phyloP scores from a whole-genome alignment of 257 asterid species.

The Ophiorrhiza pumila region DNA sequence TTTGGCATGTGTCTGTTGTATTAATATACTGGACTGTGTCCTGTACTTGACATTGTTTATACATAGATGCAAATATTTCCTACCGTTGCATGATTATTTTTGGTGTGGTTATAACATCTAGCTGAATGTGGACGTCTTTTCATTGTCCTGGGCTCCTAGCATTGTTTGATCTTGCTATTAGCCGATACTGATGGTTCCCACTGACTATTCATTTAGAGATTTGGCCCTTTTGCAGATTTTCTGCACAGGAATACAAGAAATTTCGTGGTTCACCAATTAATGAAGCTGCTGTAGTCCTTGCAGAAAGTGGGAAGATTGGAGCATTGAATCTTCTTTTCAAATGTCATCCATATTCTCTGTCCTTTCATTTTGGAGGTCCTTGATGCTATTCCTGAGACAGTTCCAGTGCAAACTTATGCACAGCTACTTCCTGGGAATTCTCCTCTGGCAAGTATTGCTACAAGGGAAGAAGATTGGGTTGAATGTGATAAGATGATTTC shows the following conservation, averaged over 20 bases:
- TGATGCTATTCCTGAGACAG: slow-evolving; percentile 96
- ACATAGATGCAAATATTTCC: neutral
- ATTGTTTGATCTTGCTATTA: slow-evolving; percentile 18
- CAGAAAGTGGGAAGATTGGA: slow-evolving; percentile 93
- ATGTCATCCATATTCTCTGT: slow-evolving; percentile 84
- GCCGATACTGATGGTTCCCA: slow-evolving; percentile 32
- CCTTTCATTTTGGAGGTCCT: slow-evolving; percentile 79
- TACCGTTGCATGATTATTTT: neutral
- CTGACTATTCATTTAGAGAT: slow-evolving; percentile 63
- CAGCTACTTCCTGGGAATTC: slow-evolving; percentile 92
- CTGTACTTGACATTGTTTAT: neutral
- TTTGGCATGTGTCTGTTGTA: slow-evolving; percentile 2
- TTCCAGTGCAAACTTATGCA: slow-evolving; percentile 82
- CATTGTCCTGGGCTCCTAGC: slow-evolving; percentile 12
- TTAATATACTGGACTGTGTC: neutral
- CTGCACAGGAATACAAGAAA: slow-evolving; percentile 75
- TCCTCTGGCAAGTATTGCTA: slow-evolving; percentile 54
- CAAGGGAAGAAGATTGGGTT: slow-evolving; percentile 94
- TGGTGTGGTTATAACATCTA: neutral
- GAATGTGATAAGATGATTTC: slow-evolving; percentile 71
- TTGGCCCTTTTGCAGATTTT: slow-evolving; percentile 78
- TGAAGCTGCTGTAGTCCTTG: slow-evolving; percentile 69
- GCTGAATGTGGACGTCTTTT: slow-evolving; percentile 4
- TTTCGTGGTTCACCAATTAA: slow-evolving; percentile 67
- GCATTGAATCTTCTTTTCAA: slow-evolving; percentile 89